Evolutionary conservation across 352 stramenopile species (phyloP), one percentile per base, ranked within the genome.

Genomic region (Phytophthora cryptogea): DNA sequence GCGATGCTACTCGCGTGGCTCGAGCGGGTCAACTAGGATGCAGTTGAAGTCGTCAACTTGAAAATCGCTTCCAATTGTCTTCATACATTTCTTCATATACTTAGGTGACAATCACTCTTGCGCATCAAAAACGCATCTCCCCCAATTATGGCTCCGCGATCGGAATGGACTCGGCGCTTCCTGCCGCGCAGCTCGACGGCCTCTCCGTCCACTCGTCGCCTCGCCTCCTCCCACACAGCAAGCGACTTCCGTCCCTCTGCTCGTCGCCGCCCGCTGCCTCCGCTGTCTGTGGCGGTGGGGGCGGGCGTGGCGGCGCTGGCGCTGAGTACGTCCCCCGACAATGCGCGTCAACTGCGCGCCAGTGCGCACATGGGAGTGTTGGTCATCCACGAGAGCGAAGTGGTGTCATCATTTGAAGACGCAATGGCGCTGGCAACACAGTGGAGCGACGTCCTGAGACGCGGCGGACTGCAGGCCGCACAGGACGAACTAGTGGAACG

Each of bases 341-440:
- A 17, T 45, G n/a, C 13, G 47, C 32, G 36, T 2, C 46, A 47
- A 43, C 8, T 83, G 16, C 73, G 66, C 16, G 57, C 63, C 27
- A 69, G 56, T 13, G 59, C 60, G 35, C 60, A 71, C 28, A 65
- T 80, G 14, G 60, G 76, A 30, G 32, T 58, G 4, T 31, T 75
- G 31, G 61, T 78, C 31, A 16, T 64, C 10, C 41, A 60, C 26
- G 57, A 77, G 17, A 68, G 51, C n/a, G 54, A 69, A 13, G 23
- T 59, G 5, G n/a, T 30, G 11, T 9, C 8, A 50, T 63, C 57
- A 42, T 11, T 68, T 11, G 43, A 52, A 20, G 47, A 60, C 7
- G 45, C 26, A 43, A 33, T 27, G 20, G 8, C 26, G 9, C 26
- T 63, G 13, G 36, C 31, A 31, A 43, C 23, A 3, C 41, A 61